These are phyloP conservation scores for Elaeagnus macrophylla DNA, from an alignment of 306 rosid species.

Conservation along the genomic window DNA sequence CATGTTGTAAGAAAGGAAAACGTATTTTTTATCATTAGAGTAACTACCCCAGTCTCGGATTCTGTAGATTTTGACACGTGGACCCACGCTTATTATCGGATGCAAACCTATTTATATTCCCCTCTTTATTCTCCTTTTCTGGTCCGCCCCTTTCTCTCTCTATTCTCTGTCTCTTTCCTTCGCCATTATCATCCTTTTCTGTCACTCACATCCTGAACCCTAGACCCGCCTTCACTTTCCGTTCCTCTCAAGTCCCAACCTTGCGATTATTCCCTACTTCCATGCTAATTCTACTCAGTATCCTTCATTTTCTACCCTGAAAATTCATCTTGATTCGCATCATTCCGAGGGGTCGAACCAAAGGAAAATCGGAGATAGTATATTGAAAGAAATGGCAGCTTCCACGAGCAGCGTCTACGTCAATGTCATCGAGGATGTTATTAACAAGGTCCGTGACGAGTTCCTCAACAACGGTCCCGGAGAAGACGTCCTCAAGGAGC, in stretches of 20 bases:
- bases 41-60: too few species aligned
- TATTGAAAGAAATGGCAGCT: constrained; percentile 42
- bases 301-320: constrained; percentile 4
- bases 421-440: constrained; percentile 87
- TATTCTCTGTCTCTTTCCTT: constrained; percentile 18
- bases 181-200: constrained; percentile 11
- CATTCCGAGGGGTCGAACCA: constrained; percentile 5
- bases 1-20: too few species aligned
- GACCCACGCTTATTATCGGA: constrained; percentile 46
- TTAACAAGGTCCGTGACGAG: constrained; percentile 88
- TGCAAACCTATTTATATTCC: constrained; percentile 99
- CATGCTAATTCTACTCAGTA: background rate
- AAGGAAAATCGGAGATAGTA: constrained; percentile 13
- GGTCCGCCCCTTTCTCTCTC: constrained; percentile 54
- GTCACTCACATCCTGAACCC: constrained; percentile 17
- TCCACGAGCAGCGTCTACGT: constrained; percentile 80
- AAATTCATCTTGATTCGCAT: constrained; percentile 8
- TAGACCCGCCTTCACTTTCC: constrained; percentile 11
- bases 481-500: constrained; percentile 91
- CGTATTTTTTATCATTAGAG: too few species aligned
- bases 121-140: constrained; percentile 56
- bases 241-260: constrained; percentile 18
- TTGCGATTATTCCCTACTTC: constrained; percentile 14
- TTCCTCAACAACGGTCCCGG: constrained; percentile 76
- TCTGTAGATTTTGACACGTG: constrained; percentile 60